A percentile compares a stretch with the other conserved stretches of the same genome.
Evolutionary conservation across 148 eudicot genomes (phyloP).

Genomic region (Chenopodium quinoa): DNA sequence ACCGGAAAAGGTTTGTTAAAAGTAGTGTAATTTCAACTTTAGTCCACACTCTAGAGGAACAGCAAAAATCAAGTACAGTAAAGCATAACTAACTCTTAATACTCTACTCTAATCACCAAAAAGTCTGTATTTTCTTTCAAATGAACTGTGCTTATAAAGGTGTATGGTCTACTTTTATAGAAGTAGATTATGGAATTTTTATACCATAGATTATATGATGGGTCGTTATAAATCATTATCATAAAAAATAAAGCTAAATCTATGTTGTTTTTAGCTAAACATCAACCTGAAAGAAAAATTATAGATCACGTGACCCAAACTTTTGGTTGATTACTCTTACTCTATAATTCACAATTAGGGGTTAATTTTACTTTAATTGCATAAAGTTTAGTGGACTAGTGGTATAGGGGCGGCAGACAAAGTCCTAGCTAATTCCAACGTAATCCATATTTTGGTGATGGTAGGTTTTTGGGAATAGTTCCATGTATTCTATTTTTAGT

Average conservation of each 20-base stretch:
- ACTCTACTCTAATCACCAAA: background rate
- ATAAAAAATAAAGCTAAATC: background rate
- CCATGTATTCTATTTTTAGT: background rate
- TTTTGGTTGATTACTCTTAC: background rate
- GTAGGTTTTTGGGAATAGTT: background rate
- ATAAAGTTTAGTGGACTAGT: background rate
- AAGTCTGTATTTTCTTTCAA: background rate
- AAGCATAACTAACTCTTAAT: background rate
- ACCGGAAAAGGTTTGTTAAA: background rate
- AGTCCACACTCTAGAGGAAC: background rate
- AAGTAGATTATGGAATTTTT: background rate
- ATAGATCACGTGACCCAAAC: background rate
- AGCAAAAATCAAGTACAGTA: background rate
- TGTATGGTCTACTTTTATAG: background rate
- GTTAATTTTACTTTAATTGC: background rate
- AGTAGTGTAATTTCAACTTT: background rate
- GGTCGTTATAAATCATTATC: conserved; percentile 18
- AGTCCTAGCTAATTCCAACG: background rate
- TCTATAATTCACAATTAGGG: background rate
- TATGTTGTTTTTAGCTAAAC: conserved; percentile 1
- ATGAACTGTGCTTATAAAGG: conserved; percentile 2
- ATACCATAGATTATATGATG: background rate
- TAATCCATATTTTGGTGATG: background rate
- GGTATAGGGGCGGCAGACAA: conserved; percentile 17
- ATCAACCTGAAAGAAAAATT: background rate